Conservation (phyloP, 140 eudicot species). For the Senecio squalidus region DNA sequence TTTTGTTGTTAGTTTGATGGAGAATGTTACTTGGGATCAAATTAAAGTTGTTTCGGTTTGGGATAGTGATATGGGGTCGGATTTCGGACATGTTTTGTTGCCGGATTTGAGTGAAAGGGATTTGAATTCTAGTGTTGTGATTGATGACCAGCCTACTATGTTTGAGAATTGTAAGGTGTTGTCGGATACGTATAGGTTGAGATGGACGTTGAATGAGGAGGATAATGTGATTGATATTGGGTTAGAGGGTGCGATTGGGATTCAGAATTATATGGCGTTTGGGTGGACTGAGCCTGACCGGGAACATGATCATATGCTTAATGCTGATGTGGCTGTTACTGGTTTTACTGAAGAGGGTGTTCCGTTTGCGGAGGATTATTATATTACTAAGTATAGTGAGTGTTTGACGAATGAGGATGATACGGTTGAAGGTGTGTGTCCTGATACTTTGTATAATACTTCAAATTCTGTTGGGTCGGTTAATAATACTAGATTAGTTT, state of each 20-base stretch:
- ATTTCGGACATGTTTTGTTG: conserved; percentile 71
- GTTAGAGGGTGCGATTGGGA: conserved; percentile 73
- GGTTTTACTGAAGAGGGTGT: conserved; percentile 83
- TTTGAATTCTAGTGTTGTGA: conserved; percentile 17
- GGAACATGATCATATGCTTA: conserved; percentile 59
- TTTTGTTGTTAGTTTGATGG: conserved; percentile 50
- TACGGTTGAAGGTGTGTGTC: conserved; percentile 71
- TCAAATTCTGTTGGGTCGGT: conserved; percentile 36
- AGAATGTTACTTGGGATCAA: conserved; percentile 78
- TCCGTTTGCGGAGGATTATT: conserved; percentile 83
- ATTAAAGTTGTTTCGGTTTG: conserved; percentile 68
- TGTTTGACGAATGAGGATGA: conserved; percentile 49
- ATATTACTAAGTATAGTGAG: conserved; percentile 72
- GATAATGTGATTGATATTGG: conserved; percentile 74
- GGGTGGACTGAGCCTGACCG: conserved; percentile 86
- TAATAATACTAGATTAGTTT: conserved; percentile 60
- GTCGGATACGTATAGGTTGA: conserved; percentile 51
- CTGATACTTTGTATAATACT: conserved; percentile 49
- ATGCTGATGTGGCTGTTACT: conserved; percentile 70
- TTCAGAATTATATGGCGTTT: conserved; percentile 86
- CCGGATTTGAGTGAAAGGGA: neutral
- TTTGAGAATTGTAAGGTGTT: conserved; percentile 74
- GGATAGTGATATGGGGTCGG: conserved; percentile 63
- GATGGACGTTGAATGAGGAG: conserved; percentile 72
- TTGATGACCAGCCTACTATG: conserved; percentile 49